Conservation (phyloP, 148 eudicot genomes). For the Rhododendron henanense region DNA sequence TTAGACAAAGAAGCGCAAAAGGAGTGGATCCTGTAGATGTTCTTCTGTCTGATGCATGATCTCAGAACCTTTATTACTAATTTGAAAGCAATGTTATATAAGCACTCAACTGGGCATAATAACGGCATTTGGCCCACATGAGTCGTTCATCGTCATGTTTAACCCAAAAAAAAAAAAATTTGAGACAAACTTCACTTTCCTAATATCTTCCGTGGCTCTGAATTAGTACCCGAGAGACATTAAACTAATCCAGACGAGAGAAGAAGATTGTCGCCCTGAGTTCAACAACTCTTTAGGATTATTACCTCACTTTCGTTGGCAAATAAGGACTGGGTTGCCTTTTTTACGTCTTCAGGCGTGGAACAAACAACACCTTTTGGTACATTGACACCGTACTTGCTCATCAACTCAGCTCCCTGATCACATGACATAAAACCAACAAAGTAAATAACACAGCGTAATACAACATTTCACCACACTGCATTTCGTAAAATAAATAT, state of each 20-base stretch:
- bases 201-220: not conserved
- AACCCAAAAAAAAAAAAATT: not conserved
- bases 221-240: not conserved
- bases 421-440: slow-evolving; percentile 6
- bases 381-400: slow-evolving; percentile 79
- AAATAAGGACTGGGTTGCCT: slow-evolving; percentile 54
- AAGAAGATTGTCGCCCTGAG: not conserved
- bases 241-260: not conserved
- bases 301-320: slow-evolving; percentile 82
- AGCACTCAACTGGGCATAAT: slow-evolving; percentile 5
- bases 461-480: not conserved
- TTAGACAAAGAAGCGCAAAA: too few species aligned
- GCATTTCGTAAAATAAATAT: not conserved
- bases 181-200: not conserved
- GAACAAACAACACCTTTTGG: slow-evolving; percentile 78
- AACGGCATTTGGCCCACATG: not conserved
- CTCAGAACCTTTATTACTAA: too few species aligned
- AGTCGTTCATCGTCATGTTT: not conserved
- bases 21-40: too few species aligned
- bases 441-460: not conserved
- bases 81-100: not conserved
- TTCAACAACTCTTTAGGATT: not conserved
- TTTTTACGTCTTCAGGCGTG: slow-evolving; percentile 58
- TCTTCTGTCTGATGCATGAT: not conserved
- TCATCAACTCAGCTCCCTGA: slow-evolving; percentile 92